phyloP scores from a whole-genome alignment of 75 land plant genomes.

The Gnetum montanum region DNA sequence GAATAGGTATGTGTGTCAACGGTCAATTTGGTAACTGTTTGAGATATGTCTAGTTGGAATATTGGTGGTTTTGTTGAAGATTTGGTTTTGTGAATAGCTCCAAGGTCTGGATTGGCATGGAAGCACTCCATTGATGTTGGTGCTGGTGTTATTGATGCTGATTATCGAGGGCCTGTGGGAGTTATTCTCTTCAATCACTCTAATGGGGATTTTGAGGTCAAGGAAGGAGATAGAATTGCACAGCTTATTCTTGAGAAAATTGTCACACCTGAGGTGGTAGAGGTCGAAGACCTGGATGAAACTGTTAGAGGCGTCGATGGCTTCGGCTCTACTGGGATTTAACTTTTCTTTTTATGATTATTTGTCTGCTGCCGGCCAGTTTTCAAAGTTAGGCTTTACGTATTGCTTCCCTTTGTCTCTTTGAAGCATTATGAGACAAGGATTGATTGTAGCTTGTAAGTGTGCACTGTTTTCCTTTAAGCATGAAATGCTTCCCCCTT shows the following conservation, averaged over 20 bases:
- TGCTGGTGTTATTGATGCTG: constrained; percentile 94
- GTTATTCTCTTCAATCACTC: constrained; percentile 90
- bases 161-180: constrained; percentile 86
- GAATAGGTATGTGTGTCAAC: constrained; percentile 41
- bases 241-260: constrained; percentile 83
- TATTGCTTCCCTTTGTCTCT: no score
- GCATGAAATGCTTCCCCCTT: no score
- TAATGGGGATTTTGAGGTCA: constrained; percentile 73
- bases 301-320: constrained; percentile 76
- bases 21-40: background rate
- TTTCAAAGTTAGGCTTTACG: no score
- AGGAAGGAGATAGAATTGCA: constrained; percentile 80
- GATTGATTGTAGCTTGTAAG: no score
- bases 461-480: no score
- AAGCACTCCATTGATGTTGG: constrained; percentile 97
- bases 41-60: background rate
- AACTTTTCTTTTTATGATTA: background rate
- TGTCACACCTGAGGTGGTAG: constrained; percentile 64
- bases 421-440: no score
- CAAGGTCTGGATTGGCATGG: constrained; percentile 84
- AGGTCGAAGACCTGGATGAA: constrained; percentile 69
- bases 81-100: constrained; percentile 31
- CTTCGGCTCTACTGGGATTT: constrained; percentile 89
- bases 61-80: background rate
- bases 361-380: no score